Evolutionary conservation across 192 early-diverging fungal species (phyloP).

Genomic region (Coemansia sp.): DNA sequence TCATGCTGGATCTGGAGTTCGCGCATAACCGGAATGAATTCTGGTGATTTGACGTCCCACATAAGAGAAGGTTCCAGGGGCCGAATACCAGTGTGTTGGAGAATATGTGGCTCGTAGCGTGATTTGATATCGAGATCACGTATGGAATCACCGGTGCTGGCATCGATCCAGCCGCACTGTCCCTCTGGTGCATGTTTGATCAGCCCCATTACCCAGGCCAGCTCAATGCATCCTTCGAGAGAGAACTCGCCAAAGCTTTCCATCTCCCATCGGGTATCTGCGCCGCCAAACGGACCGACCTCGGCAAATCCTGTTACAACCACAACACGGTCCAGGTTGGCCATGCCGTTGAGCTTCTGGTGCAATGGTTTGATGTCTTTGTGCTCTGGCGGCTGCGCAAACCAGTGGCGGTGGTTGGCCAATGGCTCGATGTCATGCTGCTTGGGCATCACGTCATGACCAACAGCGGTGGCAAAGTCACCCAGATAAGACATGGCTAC

Average conservation of each 20-base stretch:
- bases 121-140: conserved; percentile 83
- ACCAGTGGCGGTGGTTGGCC: conserved; percentile 84
- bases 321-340: conserved; percentile 88
- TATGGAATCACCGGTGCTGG: conserved; percentile 75
- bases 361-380: conserved; percentile 65
- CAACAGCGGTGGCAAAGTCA: conserved; percentile 12
- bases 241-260: conserved; percentile 74
- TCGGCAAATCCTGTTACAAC: conserved; percentile 94
- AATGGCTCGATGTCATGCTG: conserved; percentile 59
- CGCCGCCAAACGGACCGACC: conserved; percentile 87
- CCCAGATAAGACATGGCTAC: conserved; percentile 19
- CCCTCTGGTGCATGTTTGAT: conserved; percentile 57
- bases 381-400: conserved; percentile 65
- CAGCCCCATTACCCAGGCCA: conserved; percentile 97
- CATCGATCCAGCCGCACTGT: conserved; percentile 82
- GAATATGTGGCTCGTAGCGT: conserved; percentile 88
- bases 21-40: conserved; percentile 81
- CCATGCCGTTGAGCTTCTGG: conserved; percentile 63
- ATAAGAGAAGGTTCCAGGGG: conserved; percentile 49
- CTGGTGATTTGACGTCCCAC: conserved; percentile 82
- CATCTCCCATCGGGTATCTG: conserved; percentile 97
- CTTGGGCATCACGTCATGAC: conserved; percentile 16
- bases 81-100: conserved; percentile 82
- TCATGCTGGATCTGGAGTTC: conserved; percentile 87
- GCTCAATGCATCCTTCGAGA: conserved; percentile 77